phyloP scores from a whole-genome alignment of 371 early-diverging fungal species.

The Mortierella sp. region DNA sequence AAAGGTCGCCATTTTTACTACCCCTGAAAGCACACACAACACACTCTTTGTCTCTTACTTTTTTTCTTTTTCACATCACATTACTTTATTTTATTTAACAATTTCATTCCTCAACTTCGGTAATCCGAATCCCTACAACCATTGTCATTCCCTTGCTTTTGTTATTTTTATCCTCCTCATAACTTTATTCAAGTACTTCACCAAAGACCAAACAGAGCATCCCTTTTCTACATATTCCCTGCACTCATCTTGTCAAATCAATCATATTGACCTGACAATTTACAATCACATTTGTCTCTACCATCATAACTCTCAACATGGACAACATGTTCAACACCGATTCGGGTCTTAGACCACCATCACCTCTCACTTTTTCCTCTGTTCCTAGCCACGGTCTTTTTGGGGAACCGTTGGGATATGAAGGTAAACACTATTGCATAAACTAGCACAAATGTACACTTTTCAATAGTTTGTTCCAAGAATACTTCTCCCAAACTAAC shows the following conservation, averaged over 20 bases:
- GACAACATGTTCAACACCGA: slow-evolving; percentile 55
- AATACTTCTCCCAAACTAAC: background rate
- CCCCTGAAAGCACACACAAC: slow-evolving; percentile 3
- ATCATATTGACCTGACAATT: too few species aligned
- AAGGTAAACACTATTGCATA: too few species aligned
- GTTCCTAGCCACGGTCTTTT: slow-evolving; percentile 46
- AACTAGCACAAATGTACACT: background rate
- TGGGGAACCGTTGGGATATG: slow-evolving; percentile 41
- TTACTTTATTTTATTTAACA: background rate
- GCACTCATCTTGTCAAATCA: background rate
- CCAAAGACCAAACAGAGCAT: too few species aligned
- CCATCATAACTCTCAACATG: background rate
- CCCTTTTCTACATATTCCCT: too few species aligned
- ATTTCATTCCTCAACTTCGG: background rate
- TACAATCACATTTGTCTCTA: too few species aligned
- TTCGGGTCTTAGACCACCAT: slow-evolving; percentile 53
- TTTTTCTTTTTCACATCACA: background rate
- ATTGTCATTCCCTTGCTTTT: too few species aligned
- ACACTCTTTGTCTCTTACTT: background rate
- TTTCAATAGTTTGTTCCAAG: background rate
- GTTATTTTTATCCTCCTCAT: too few species aligned
- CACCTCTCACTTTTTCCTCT: slow-evolving; percentile 32
- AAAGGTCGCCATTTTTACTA: too few species aligned
- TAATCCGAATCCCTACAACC: too few species aligned
- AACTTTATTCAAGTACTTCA: too few species aligned